Evolutionary conservation across 1,284 basidiomycete species (phyloP).

Genomic region (Rhodotorula sp.): DNA sequence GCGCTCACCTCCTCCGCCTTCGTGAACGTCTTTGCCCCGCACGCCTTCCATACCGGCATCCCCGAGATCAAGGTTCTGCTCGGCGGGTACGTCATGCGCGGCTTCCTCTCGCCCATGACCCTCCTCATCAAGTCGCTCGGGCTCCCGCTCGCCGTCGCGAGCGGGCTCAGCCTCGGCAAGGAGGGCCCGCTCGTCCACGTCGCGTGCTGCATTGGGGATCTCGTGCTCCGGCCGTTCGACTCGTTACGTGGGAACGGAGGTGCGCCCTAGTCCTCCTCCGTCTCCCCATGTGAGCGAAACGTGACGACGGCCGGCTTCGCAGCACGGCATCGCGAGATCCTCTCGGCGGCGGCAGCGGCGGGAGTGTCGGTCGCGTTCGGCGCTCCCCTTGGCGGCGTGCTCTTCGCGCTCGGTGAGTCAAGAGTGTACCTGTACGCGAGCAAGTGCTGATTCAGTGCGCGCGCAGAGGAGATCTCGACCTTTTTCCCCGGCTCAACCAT

Average conservation of each 20-base stretch:
- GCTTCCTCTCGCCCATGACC: slow-evolving; percentile 65
- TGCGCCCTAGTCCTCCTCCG: not conserved
- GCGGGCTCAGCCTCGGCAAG: slow-evolving; percentile 82
- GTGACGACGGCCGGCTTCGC: accelerated
- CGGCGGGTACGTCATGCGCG: slow-evolving; percentile 96
- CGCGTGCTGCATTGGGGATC: slow-evolving; percentile 90
- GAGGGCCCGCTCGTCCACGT: slow-evolving; percentile 98
- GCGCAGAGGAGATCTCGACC: slow-evolving; percentile 74
- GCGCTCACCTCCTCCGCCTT: slow-evolving; percentile 73
- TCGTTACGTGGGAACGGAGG: slow-evolving; percentile 65
- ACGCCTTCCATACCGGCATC: slow-evolving; percentile 88
- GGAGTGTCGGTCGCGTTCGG: slow-evolving; percentile 67
- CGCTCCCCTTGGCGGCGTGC: slow-evolving; percentile 86
- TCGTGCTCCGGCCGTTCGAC: slow-evolving; percentile 76
- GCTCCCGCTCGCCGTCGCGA: slow-evolving; percentile 84
- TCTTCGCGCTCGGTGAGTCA: slow-evolving; percentile 70
- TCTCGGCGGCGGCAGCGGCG: slow-evolving; percentile 85
- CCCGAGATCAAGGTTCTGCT: slow-evolving; percentile 97
- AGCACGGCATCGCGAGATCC: slow-evolving; percentile 86
- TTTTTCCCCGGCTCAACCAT: slow-evolving; percentile 69
- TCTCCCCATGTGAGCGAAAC: too few relatives aligned
- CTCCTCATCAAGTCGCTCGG: slow-evolving; percentile 89
- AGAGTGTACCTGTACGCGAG: too few relatives aligned
- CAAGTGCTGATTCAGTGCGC: not conserved
- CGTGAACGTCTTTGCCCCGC: slow-evolving; percentile 43